Conservation (phyloP, 2,329 filamentous ascomycete species). For the Lachnellula cervina region DNA sequence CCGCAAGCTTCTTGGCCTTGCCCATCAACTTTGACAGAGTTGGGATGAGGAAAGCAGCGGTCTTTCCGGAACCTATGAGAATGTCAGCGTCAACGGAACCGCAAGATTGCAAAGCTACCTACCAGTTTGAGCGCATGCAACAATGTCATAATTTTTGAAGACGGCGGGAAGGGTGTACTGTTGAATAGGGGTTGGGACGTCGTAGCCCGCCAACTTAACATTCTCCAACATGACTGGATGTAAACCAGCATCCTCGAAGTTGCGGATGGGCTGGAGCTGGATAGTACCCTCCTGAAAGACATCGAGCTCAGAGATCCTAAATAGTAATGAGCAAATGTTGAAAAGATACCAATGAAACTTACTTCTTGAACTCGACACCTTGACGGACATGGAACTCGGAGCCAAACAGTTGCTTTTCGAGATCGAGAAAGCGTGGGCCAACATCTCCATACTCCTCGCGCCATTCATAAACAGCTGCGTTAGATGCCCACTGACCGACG, state of each 20-base stretch:
- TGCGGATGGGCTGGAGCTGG: conserved; percentile 46
- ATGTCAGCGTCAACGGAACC: conserved; percentile 7
- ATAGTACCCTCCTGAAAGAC: conserved; percentile 53
- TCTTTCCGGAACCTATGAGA: conserved; percentile 83
- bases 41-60: conserved; percentile 84
- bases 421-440: conserved; percentile 61
- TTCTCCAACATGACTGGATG: conserved; percentile 83
- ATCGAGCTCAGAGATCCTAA: conserved; percentile 50
- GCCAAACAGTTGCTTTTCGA: conserved; percentile 75
- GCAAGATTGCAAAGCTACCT: conserved; percentile 31
- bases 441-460: conserved; percentile 81
- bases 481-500: conserved; percentile 24
- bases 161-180: conserved; percentile 79
- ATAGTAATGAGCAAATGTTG: conserved; percentile 19
- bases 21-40: conserved; percentile 91
- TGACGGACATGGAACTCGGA: conserved; percentile 42
- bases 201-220: conserved; percentile 66
- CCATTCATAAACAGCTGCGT: conserved; percentile 66
- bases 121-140: conserved; percentile 92
- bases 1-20: conserved; percentile 83
- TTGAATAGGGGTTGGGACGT: conserved; percentile 78
- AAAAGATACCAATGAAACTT: conserved; percentile 30
- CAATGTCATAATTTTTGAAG: conserved; percentile 70
- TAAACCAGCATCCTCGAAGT: conserved; percentile 72
- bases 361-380: conserved; percentile 62